Evolutionary conservation across 495 filamentous ascomycete species (phyloP).

Genomic region (Xylaria acuta): DNA sequence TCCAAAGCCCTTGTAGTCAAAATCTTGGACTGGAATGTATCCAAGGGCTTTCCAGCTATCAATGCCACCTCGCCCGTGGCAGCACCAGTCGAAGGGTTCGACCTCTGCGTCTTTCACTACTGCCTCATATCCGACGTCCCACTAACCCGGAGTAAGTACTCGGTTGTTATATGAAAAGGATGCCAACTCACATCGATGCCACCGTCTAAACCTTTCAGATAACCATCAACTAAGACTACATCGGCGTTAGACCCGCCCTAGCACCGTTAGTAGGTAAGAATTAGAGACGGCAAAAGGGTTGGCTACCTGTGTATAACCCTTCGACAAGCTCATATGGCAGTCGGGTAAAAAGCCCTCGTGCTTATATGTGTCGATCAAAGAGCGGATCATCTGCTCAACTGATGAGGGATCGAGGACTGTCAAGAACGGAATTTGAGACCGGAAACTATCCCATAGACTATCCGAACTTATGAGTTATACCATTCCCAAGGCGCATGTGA

Average conservation of each 20-base stretch:
- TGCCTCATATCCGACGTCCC: conserved; percentile 74
- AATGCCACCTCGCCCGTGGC: conserved; percentile 72
- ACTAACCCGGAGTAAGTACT: conserved; percentile 42
- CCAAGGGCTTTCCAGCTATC: conserved; percentile 70
- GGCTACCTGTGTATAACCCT: conserved; percentile 71
- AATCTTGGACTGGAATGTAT: conserved; percentile 74
- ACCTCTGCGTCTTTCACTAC: conserved; percentile 78
- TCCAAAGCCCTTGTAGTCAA: conserved; percentile 70
- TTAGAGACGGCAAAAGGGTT: background rate
- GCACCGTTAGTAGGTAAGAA: conserved; percentile 4
- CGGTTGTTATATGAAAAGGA: background rate
- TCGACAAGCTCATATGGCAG: conserved; percentile 62
- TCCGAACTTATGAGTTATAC: conserved; percentile 1
- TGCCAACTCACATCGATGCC: conserved; percentile 61
- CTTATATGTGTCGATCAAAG: conserved; percentile 73
- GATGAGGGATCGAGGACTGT: conserved; percentile 70
- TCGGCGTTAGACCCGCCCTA: conserved; percentile 86
- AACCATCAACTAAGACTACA: conserved; percentile 71
- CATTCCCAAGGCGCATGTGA: conserved; percentile 31
- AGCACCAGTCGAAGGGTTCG: conserved; percentile 72
- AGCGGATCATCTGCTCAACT: conserved; percentile 70
- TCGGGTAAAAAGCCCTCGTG: conserved; percentile 56
- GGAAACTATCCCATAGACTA: conserved; percentile 73
- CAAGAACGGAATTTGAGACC: conserved; percentile 72
- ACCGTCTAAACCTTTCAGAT: conserved; percentile 67